Evolutionary conservation across 1,284 basidiomycete species (phyloP).

Genomic region (Ceratobasidium sp.): DNA sequence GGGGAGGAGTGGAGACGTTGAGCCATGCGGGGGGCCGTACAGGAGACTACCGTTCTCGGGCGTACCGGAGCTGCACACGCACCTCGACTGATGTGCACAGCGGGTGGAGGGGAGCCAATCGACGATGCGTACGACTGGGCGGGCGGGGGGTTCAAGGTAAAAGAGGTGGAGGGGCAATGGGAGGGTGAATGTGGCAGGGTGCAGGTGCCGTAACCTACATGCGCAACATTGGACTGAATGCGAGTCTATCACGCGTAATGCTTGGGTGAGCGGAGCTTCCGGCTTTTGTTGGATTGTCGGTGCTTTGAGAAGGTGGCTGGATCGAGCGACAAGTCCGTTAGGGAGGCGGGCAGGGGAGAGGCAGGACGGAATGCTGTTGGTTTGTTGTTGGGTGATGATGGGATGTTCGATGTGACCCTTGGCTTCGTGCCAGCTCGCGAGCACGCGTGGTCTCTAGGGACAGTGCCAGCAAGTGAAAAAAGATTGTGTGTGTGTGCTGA

Average conservation of each 20-base stretch:
- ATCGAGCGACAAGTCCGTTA: slow-evolving; percentile 4
- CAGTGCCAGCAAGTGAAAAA: not conserved
- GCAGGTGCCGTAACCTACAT: slow-evolving; percentile 5
- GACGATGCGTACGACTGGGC: not conserved
- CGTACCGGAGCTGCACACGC: slow-evolving; percentile 9
- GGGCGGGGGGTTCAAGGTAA: not conserved
- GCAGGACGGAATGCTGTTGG: not conserved
- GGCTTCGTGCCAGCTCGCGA: not conserved
- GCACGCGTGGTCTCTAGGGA: not conserved
- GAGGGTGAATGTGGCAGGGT: not conserved
- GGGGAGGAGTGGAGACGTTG: not conserved
- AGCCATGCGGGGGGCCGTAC: not conserved
- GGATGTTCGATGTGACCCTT: slow-evolving; percentile 2
- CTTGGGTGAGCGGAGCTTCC: slow-evolving; percentile 21
- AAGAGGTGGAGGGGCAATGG: not conserved
- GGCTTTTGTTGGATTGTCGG: not conserved
- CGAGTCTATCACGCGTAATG: slow-evolving; percentile 31
- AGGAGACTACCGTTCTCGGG: not conserved
- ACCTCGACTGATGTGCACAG: slow-evolving; percentile 6
- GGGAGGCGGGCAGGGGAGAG: not conserved
- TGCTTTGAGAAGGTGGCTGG: slow-evolving; percentile 4
- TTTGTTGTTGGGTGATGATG: not conserved
- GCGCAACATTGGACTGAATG: not conserved
- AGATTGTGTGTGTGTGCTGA: not conserved
- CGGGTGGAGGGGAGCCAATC: not conserved